Evolutionary conservation across 768 basidiomycete species (phyloP), one percentile per base, ranked within the genome.

Genomic region (Suillus discolor): DNA sequence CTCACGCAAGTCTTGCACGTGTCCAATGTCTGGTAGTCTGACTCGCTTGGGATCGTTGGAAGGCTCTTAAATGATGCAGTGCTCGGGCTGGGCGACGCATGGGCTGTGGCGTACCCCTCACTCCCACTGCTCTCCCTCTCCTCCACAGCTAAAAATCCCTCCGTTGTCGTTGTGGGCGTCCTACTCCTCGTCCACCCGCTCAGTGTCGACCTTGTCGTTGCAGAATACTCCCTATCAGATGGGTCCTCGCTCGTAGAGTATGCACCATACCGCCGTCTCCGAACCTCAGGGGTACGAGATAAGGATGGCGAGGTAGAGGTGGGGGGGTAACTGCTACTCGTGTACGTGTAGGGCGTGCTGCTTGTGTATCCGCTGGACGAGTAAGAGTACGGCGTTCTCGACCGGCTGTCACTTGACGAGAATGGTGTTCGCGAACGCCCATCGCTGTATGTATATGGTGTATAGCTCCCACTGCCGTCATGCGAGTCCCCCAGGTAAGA

Each of bases 401-500:
- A 62, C 53, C 44, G 20, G 12, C 69, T 53, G 34, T 68, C 60
- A 3, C 69, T 62, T 6, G 66, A 61, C 12, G 68, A 68, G 41
- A 28, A 60, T 2, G 59, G 59, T 23, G 59, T 60, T 20, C 59
- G 59, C 25, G 59, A 60, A 31, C 59, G 59, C 25, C 41, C 39
- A 20, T 60, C 59, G 59, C 39, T 60, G 12, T 41, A 60, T 20
- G 59, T 60, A 28, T 77, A 77, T 36, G 70, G 70, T 61, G 72
- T 78, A 45, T 77, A 78, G 6, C 74, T 72, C 42, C 73, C 77
- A 2, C 76, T 78, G 5, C 78, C 72, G 39, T 79, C 83, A 61
- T 84, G 84, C 8, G 87, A 87, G 67, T 87, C 85, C 2, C 85
- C 85, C 8, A 87, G 75, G 62, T 84, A 82, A 1, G 89, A 89